These are phyloP conservation scores for Mariannaea sp. DNA, from an alignment of 2,329 filamentous ascomycete genomes.

Conservation along the genomic window DNA sequence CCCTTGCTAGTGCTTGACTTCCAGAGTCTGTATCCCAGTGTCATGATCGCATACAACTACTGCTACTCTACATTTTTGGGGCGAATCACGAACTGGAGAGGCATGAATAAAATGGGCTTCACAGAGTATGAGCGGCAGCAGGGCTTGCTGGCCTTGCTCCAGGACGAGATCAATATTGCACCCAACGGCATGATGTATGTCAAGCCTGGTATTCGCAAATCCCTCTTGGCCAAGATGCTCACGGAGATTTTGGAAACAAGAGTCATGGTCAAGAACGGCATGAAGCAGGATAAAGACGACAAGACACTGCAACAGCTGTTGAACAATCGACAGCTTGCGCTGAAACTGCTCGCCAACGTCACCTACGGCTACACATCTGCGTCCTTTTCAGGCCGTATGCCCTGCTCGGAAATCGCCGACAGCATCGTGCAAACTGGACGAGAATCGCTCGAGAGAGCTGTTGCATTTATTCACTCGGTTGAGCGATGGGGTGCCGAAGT, in stretches of 20 bases:
- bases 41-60: slow-evolving; percentile 99
- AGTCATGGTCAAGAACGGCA: slow-evolving; percentile 96
- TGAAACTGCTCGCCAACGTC: slow-evolving; percentile 98
- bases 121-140: slow-evolving; percentile 80
- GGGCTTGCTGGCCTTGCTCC: slow-evolving; percentile 74
- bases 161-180: slow-evolving; percentile 87
- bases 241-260: slow-evolving; percentile 93
- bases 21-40: slow-evolving; percentile 92
- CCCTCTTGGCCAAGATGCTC: slow-evolving; percentile 93
- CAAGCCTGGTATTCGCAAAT: slow-evolving; percentile 84
- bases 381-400: slow-evolving; percentile 96
- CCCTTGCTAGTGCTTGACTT: slow-evolving; percentile 93
- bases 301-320: slow-evolving; percentile 82
- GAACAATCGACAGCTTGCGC: slow-evolving; percentile 90
- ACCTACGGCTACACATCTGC: slow-evolving; percentile 98
- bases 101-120: slow-evolving; percentile 93
- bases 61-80: slow-evolving; percentile 98
- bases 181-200: slow-evolving; percentile 98
- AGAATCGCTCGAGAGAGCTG: slow-evolving; percentile 92
- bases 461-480: slow-evolving; percentile 88
- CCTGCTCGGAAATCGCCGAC: slow-evolving; percentile 95
- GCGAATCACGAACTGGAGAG: slow-evolving; percentile 84
- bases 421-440: slow-evolving; percentile 96
- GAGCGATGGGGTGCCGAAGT: slow-evolving; percentile 92
- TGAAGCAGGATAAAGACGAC: slow-evolving; percentile 93